Percentiles rank a stretch among this genome's conserved stretches.
phyloP scores from a whole-genome alignment of 352 stramenopile species.

The Pythium inflatum region DNA sequence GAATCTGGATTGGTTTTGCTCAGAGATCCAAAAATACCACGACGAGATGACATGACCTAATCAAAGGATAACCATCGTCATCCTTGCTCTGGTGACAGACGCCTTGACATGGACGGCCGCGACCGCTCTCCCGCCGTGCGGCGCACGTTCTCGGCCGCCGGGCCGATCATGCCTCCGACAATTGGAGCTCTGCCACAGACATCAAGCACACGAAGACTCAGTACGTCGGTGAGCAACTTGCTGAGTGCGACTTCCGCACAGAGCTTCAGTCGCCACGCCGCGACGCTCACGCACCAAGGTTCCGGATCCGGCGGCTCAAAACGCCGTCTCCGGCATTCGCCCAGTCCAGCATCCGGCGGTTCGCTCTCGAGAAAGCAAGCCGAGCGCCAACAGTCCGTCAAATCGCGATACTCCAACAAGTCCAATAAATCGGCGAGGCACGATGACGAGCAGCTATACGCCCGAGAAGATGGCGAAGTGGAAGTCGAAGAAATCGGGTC shows the following conservation, averaged over 20 bases:
- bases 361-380: slow-evolving; percentile 20
- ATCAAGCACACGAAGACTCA: not conserved
- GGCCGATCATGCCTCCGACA: not conserved
- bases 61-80: not conserved
- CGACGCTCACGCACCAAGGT: not conserved
- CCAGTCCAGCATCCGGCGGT: slow-evolving; percentile 22
- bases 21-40: not conserved
- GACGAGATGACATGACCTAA: not conserved
- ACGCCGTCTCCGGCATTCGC: slow-evolving; percentile 10
- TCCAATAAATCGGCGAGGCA: slow-evolving; percentile 35
- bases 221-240: slow-evolving; percentile 12
- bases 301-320: slow-evolving; percentile 18
- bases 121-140: not conserved
- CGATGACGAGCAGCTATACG: slow-evolving; percentile 18
- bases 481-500: slow-evolving; percentile 30
- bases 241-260: not conserved
- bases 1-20: not conserved
- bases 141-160: slow-evolving; percentile 8
- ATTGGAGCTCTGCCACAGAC: not conserved
- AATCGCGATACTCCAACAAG: slow-evolving; percentile 43
- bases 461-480: slow-evolving; percentile 11
- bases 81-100: not conserved
- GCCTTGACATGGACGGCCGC: not conserved
- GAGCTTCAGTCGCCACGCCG: not conserved
- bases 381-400: slow-evolving; percentile 37